Evolutionary conservation across 805 yeast genomes (phyloP).

Genomic region (Saccharomycopsis schoenii): DNA sequence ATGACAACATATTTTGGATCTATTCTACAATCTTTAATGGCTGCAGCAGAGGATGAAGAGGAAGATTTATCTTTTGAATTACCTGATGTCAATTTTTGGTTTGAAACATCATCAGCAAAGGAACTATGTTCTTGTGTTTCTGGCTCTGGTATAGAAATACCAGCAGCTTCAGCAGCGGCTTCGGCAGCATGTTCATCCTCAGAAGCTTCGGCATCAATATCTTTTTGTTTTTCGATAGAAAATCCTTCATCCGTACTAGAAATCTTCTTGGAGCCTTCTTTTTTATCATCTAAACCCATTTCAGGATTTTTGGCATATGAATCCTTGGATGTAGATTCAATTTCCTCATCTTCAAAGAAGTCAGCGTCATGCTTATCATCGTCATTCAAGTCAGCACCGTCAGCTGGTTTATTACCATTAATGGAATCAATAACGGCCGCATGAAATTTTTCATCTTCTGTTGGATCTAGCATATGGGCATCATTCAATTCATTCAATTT

Average conservation of each 20-base stretch:
- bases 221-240: constrained; percentile 16
- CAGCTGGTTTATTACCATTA: neutral
- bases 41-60: neutral
- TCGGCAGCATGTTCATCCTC: constrained; percentile 1
- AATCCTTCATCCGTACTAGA: constrained; percentile 14
- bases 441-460: neutral
- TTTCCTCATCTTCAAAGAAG: neutral
- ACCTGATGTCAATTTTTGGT: neutral
- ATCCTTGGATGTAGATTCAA: constrained; percentile 16
- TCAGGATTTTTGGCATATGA: neutral
- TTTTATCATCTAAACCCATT: neutral
- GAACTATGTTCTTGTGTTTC: neutral
- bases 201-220: constrained; percentile 5
- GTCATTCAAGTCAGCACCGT: neutral
- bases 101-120: neutral
- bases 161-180: neutral
- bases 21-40: constrained; percentile 27
- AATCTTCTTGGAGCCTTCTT: constrained; percentile 11
- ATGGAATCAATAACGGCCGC: neutral
- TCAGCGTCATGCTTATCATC: constrained; percentile 2
- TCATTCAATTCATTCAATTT: constrained; percentile 6
- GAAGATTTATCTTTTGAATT: neutral
- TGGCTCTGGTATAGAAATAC: neutral
- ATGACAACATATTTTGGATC: constrained; percentile 71
- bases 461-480: neutral